Evolutionary conservation across 1,139 yeast species (phyloP).

Genomic region (Scheffersomyces segobiensis): DNA sequence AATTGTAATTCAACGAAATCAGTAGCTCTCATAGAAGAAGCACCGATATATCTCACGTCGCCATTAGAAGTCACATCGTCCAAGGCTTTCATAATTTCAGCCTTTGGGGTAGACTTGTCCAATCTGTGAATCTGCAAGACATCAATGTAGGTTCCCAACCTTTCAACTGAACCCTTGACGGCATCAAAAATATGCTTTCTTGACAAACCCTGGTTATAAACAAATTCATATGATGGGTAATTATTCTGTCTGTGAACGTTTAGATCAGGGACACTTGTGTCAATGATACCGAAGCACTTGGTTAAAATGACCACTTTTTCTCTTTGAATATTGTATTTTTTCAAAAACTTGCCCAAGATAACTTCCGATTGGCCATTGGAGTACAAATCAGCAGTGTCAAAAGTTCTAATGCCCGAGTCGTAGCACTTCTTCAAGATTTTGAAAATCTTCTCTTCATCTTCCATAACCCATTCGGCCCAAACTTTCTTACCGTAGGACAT

Average conservation of each 20-base stretch:
- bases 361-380: conserved; percentile 45
- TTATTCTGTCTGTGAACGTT: conserved; percentile 2
- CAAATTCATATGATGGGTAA: conserved; percentile 8
- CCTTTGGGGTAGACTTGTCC: conserved; percentile 13
- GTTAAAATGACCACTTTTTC: conserved; percentile 47
- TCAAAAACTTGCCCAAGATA: conserved; percentile 43
- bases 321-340: conserved; percentile 42
- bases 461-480: conserved; percentile 52
- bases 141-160: conserved; percentile 21
- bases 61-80: conserved; percentile 16
- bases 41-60: conserved; percentile 16
- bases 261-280: conserved; percentile 5
- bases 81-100: conserved; percentile 18
- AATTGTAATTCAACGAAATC: conserved; percentile 18
- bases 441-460: conserved; percentile 28
- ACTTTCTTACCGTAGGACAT: conserved; percentile 52
- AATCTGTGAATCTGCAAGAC: conserved; percentile 18
- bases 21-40: conserved; percentile 16
- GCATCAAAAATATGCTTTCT: conserved; percentile 20
- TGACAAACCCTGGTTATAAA: conserved; percentile 15
- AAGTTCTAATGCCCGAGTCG: conserved; percentile 51
- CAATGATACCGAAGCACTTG: conserved; percentile 23
- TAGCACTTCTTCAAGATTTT: conserved; percentile 50
- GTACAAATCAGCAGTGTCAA: conserved; percentile 53
- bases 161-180: conserved; percentile 12